Evolutionary conservation across 768 basidiomycete genomes (phyloP).

Genomic region (Coprinopsis strossmayeri): DNA sequence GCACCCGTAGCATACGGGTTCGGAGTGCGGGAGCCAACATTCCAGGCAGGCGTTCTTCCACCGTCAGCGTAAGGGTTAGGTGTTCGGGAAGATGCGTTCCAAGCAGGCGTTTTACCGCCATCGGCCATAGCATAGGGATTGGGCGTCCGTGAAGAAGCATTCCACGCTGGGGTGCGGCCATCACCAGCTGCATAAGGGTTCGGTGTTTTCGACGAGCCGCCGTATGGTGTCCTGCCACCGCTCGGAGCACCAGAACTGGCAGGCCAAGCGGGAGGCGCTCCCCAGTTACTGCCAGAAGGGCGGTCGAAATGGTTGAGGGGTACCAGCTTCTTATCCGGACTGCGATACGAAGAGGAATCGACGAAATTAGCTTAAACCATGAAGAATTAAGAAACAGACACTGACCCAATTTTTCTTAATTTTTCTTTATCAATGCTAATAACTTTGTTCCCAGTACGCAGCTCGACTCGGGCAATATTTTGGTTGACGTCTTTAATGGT

Average conservation of each 20-base stretch:
- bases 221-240: slow-evolving; percentile 28
- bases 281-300: slow-evolving; percentile 15
- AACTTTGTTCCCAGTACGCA: slow-evolving; percentile 83
- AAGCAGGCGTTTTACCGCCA: slow-evolving; percentile 57
- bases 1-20: slow-evolving; percentile 61
- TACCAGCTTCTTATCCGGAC: slow-evolving; percentile 50
- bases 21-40: slow-evolving; percentile 55
- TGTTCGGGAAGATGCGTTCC: slow-evolving; percentile 58
- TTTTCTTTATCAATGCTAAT: slow-evolving; percentile 83
- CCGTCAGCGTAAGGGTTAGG: slow-evolving; percentile 66
- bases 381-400: slow-evolving; percentile 11
- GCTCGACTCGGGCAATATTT: slow-evolving; percentile 77
- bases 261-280: slow-evolving; percentile 26
- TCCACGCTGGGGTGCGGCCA: slow-evolving; percentile 53
- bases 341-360: slow-evolving; percentile 19
- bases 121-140: slow-evolving; percentile 62
- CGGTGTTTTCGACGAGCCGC: slow-evolving; percentile 45
- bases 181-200: slow-evolving; percentile 57
- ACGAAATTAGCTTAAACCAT: neutral
- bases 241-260: slow-evolving; percentile 17
- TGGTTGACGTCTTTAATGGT: slow-evolving; percentile 95
- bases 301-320: slow-evolving; percentile 32
- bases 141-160: slow-evolving; percentile 53
- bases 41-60: slow-evolving; percentile 67
- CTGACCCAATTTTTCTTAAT: slow-evolving; percentile 66